Percentiles rank a stretch among this genome's conserved stretches.
Conservation (phyloP, 1,284 basidiomycete species). For the Somion occarium region DNA sequence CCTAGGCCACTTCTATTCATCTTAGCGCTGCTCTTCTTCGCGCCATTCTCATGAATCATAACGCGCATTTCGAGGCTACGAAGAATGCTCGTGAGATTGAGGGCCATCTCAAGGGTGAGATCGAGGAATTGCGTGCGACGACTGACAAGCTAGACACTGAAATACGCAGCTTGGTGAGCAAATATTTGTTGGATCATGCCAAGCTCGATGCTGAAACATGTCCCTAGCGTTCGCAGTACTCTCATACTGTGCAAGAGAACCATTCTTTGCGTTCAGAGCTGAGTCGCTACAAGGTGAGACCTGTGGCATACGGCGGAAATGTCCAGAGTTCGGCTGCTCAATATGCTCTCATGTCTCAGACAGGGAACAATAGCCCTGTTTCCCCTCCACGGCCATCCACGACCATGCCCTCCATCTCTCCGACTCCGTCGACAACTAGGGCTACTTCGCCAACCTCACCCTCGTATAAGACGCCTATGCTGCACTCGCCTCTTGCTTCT, state of each 20-base stretch:
- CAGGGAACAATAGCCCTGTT: background rate
- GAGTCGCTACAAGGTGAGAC: conserved; percentile 34
- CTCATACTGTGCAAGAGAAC: conserved; percentile 65
- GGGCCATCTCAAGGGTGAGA: conserved; percentile 50
- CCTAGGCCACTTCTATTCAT: conserved; percentile 55
- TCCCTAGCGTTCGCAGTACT: conserved; percentile 51
- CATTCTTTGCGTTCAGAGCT: conserved; percentile 62
- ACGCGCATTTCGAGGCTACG: conserved; percentile 68
- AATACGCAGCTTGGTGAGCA: conserved; percentile 47
- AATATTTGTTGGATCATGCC: conserved; percentile 13
- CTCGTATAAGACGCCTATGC: conserved; percentile 19
- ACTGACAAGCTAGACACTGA: conserved; percentile 61
- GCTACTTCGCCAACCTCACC: conserved; percentile 29
- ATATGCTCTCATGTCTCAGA: conserved; percentile 12
- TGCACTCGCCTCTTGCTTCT: conserved; percentile 22
- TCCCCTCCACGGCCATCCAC: background rate
- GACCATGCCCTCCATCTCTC: conserved; percentile 19
- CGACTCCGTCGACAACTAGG: conserved; percentile 22
- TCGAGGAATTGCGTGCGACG: conserved; percentile 57
- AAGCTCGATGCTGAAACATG: conserved; percentile 12
- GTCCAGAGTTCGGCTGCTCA: conserved; percentile 20
- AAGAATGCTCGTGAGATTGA: conserved; percentile 60
- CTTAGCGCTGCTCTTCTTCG: conserved; percentile 53
- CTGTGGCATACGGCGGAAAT: no score
- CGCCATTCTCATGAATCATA: conserved; percentile 76